Base-by-base conservation (phyloP, 108 stramenopile species). In the Aurantiochytrium sp. region DNA sequence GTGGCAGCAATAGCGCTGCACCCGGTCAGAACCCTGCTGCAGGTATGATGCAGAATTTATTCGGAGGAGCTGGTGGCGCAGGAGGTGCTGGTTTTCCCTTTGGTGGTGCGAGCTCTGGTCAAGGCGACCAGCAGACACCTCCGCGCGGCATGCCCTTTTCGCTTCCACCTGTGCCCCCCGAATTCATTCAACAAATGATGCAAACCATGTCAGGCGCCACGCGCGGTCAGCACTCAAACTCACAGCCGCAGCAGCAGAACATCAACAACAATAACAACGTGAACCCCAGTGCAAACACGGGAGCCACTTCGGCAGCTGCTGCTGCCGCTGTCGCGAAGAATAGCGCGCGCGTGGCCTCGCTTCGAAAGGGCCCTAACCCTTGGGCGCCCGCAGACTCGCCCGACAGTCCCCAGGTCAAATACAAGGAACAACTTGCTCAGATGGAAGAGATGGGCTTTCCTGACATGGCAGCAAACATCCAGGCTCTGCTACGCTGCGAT, bases 381-480 rank as follows among this genome's bases (percentile, higher is more conserved):
- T 59, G 87, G 58, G 87, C 58, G 5, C 55, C 87, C 0, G 23
- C 87, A 58, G 28, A 28, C 42, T 59, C 87, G 58, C 19, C 87
- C 25, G 87, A 58, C 43, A 59, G 43, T 14, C 76, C 58, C 14
- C 23, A 87, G 87, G 58, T 10, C 6, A 59, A 59, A 25, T 90
- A 87, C 87, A 47, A 43, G 49, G 49, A 45, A 0, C 89, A 93
- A 59, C 28, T 73, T 69, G 94, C 89, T 35, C 89, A 92, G 58
- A 91, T 95, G 91, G 69, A 93, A 91, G 88, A 87, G 72, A 96
- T 97, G 96, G 97, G 97, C 73, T 97, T 97, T 90, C 95, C 95
- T 21, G 96, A 97, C 90, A 94, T 95, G 64, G 92, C 93, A 25
- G 93, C 93, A 12, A 94, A 94, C 90, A 88, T 97, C 72, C 91